phyloP scores from a whole-genome alignment of 257 asterid genomes.

The Handroanthus guayacan region DNA sequence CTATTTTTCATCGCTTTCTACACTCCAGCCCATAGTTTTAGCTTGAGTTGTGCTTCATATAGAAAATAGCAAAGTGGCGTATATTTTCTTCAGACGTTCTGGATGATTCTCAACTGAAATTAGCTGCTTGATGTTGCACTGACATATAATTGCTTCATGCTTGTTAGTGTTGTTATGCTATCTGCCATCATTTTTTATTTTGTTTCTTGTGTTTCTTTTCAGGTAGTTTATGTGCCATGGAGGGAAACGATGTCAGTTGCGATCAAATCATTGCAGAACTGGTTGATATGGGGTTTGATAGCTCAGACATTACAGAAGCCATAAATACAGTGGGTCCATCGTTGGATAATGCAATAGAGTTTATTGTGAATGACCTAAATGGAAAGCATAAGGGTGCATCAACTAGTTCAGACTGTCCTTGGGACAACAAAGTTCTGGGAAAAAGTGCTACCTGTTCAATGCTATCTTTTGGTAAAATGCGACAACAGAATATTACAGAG shows the following conservation, averaged over 20 bases:
- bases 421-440: constrained; percentile 38
- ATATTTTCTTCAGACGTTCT: constrained; percentile 9
- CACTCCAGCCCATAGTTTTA: neutral
- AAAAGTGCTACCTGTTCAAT: constrained; percentile 46
- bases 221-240: constrained; percentile 47
- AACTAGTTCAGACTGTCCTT: constrained; percentile 38
- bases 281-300: constrained; percentile 75
- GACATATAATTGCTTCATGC: neutral
- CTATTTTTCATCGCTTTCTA: neutral
- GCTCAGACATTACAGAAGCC: constrained; percentile 58
- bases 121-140: constrained; percentile 1
- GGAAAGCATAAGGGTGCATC: constrained; percentile 49
- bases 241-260: constrained; percentile 36
- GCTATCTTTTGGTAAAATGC: constrained; percentile 44
- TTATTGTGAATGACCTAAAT: constrained; percentile 56
- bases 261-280: constrained; percentile 65
- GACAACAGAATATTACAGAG: constrained; percentile 63
- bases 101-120: constrained; percentile 7
- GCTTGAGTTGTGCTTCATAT: neutral
- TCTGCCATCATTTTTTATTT: neutral
- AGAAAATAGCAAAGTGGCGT: neutral
- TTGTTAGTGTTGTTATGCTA: neutral
- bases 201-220: constrained; percentile 18
- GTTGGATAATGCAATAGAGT: constrained; percentile 64
- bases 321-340: constrained; percentile 66